Conservation (phyloP, 2,329 filamentous ascomycete species). For the Neonectria sp. region DNA sequence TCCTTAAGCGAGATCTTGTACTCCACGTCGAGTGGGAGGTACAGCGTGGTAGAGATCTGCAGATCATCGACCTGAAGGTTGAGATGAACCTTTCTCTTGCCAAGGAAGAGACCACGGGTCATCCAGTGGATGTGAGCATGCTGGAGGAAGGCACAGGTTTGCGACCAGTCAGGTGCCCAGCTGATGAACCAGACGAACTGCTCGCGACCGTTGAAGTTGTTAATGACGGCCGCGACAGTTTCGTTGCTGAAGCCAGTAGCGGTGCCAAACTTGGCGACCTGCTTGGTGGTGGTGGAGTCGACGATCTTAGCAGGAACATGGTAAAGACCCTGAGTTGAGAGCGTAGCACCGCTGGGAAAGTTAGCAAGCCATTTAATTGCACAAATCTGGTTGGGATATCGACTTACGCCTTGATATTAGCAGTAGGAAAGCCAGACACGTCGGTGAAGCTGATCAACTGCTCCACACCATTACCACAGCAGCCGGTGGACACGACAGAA, state of each 20-base stretch:
- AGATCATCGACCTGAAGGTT: constrained; percentile 35
- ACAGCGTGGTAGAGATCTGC: constrained; percentile 33
- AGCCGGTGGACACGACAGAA: constrained; percentile 2
- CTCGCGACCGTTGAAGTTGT: constrained; percentile 31
- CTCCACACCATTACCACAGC: constrained; percentile 7
- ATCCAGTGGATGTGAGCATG: constrained; percentile 41
- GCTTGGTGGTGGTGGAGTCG: constrained; percentile 28
- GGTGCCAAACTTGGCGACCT: constrained; percentile 36
- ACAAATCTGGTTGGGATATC: no score
- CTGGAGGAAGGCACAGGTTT: constrained; percentile 34
- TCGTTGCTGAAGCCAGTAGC: constrained; percentile 26
- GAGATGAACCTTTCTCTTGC: constrained; percentile 38
- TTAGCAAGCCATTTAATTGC: neutral
- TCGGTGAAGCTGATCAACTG: constrained; percentile 35
- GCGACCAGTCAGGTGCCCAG: constrained; percentile 37
- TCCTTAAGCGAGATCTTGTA: constrained; percentile 36
- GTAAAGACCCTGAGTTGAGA: constrained; percentile 35
- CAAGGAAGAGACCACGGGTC: constrained; percentile 38
- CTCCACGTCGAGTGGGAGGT: constrained; percentile 30
- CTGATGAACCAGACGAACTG: constrained; percentile 17
- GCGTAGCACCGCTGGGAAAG: constrained; percentile 17
- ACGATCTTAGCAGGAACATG: constrained; percentile 34
- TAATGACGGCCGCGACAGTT: constrained; percentile 38
- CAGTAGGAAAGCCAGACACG: constrained; percentile 31
- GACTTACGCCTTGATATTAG: constrained; percentile 34